Evolutionary conservation across 352 stramenopile genomes (phyloP), one percentile per base, ranked within the genome.

Genomic region (Globisporangium uncinulatum): DNA sequence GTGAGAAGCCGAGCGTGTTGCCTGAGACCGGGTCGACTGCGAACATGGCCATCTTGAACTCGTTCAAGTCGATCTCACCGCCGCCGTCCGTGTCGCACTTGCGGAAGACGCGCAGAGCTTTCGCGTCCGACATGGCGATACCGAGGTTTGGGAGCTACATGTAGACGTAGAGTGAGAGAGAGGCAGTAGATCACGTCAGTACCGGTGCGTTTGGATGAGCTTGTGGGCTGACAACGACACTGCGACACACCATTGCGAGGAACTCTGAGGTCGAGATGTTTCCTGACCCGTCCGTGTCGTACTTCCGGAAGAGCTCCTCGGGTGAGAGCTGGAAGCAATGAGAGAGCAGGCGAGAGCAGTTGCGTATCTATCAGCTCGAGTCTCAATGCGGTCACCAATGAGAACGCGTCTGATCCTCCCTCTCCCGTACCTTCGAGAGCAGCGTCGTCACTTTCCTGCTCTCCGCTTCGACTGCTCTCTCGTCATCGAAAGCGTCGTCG

Each of bases 1-100:
- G 91, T 9, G 75, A 66, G 61, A 98, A 97, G 2, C 82, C 76
- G 10, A 89, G 59, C 19, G 81, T 69, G 56, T 91, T 92, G 13
- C 79, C 80, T 3, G 73, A 90, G 51, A 95, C 81, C 1, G 90
- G 88, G 45, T 98, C 91, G 36, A 94, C 81, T 0, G 86, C 79
- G 62, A 97, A 98, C 65, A 98, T 81, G 7, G 93, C 91, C 69
- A 92, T 92, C 54, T 96, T 92, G 69, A 98, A 98, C 68, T 98
- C 91, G 1, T 95, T 86, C 56, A 97, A 56, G 59, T 97, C 89
- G 58, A 98, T 97, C 66, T 95, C 88, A 0, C 89, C 91, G 41
- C 75, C 86, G 24, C 83, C 74, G 50, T 98, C 91, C 8, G 75
- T 87, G 67, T 98, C 93, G 61, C 92, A 97, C 61, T 85, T 85